A percentile compares a stretch with the other conserved stretches of the same genome.
Conservation (phyloP, 2,329 filamentous ascomycete species). For the Aspergillus fumigatus region DNA sequence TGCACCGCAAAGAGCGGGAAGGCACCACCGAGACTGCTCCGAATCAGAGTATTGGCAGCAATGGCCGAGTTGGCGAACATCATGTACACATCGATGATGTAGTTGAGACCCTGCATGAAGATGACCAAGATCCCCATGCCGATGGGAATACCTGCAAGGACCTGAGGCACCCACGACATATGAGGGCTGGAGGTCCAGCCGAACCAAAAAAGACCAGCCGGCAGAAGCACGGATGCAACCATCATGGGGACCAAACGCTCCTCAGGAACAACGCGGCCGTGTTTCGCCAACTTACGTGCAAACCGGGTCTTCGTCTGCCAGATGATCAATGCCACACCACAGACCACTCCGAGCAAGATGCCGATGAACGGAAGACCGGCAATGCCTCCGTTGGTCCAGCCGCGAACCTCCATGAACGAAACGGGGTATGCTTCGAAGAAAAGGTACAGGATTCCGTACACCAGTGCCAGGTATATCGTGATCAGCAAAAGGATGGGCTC, state of each 20-base stretch:
- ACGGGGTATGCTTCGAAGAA: constrained; percentile 41
- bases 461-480: constrained; percentile 41
- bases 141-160: constrained; percentile 39
- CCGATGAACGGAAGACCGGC: constrained; percentile 37
- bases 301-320: constrained; percentile 40
- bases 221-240: constrained; percentile 38
- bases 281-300: constrained; percentile 28
- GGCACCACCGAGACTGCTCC: constrained; percentile 29
- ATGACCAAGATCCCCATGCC: constrained; percentile 41
- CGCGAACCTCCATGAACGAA: constrained; percentile 35
- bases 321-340: constrained; percentile 34
- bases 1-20: constrained; percentile 27
- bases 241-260: constrained; percentile 45
- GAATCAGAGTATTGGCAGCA: constrained; percentile 33
- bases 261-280: constrained; percentile 39
- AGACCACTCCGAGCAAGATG: constrained; percentile 31
- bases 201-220: constrained; percentile 46
- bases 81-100: constrained; percentile 39
- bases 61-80: constrained; percentile 38
- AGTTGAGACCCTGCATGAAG: constrained; percentile 39
- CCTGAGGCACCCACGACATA: constrained; percentile 44
- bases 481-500: constrained; percentile 48
- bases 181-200: constrained; percentile 42
- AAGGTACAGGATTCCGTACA: constrained; percentile 36
- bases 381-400: constrained; percentile 34